Evolutionary conservation across 2,329 filamentous ascomycete genomes (phyloP).

Genomic region (Epicoccum nigrum): DNA sequence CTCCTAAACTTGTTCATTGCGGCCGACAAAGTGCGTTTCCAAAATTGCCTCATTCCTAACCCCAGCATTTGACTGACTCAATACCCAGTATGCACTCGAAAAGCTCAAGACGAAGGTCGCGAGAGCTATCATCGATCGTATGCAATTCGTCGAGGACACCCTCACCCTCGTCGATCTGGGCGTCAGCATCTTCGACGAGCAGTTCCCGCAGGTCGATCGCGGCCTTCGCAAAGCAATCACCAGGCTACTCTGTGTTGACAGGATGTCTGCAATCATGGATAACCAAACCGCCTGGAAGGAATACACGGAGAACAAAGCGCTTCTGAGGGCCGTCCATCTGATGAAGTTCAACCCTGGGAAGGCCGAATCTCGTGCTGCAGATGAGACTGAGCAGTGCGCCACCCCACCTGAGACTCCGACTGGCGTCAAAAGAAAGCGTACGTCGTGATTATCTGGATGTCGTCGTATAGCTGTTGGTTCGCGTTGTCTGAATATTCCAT

Average conservation of each 20-base stretch:
- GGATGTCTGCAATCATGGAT: constrained; percentile 18
- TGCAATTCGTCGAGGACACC: constrained; percentile 22
- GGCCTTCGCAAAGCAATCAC: constrained; percentile 26
- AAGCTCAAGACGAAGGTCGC: constrained; percentile 21
- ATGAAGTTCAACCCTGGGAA: background rate
- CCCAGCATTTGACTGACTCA: constrained; percentile 2
- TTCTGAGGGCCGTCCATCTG: constrained; percentile 22
- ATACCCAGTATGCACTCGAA: constrained; percentile 27
- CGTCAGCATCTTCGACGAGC: constrained; percentile 10
- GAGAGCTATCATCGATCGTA: constrained; percentile 27
- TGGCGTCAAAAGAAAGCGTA: background rate
- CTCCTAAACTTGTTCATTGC: constrained; percentile 28
- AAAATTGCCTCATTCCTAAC: background rate
- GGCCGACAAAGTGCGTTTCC: constrained; percentile 27
- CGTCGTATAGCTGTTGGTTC: too few relatives aligned
- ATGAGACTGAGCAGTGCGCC: background rate
- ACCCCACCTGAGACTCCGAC: background rate
- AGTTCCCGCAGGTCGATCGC: constrained; percentile 18
- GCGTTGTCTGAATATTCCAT: too few relatives aligned
- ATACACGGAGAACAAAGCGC: constrained; percentile 15
- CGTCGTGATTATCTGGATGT: too few relatives aligned
- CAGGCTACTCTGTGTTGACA: constrained; percentile 12
- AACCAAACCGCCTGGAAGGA: constrained; percentile 20
- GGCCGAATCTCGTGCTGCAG: background rate
- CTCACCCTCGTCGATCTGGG: constrained; percentile 26